A percentile compares a stretch with the other conserved stretches of the same genome.
These are phyloP conservation scores for Yamadazyma epiphylla DNA, from an alignment of 1,139 yeast species.

Conservation along the genomic window DNA sequence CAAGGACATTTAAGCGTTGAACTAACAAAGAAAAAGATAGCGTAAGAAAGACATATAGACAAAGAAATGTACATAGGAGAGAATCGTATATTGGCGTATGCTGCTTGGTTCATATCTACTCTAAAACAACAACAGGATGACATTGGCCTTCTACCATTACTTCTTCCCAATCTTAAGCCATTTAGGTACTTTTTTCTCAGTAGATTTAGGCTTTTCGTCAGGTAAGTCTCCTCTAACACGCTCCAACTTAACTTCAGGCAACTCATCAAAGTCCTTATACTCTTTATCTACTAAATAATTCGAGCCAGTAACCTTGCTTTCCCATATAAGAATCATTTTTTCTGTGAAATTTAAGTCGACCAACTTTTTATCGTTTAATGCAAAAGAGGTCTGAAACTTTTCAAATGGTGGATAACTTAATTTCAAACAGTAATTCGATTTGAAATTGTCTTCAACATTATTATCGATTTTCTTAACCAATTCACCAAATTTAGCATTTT, in stretches of 20 bases:
- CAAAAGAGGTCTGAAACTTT: conserved; percentile 26
- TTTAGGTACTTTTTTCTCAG: conserved; percentile 3
- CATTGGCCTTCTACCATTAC: too few species aligned
- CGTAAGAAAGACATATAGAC: too few species aligned
- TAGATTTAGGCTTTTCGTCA: conserved; percentile 8
- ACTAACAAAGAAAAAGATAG: too few species aligned
- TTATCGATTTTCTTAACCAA: conserved; percentile 35
- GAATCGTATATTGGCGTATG: too few species aligned
- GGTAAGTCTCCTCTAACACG: conserved; percentile 25
- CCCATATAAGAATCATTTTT: conserved; percentile 36
- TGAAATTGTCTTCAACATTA: conserved; percentile 33
- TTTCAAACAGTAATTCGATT: conserved; percentile 30
- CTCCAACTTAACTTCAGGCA: conserved; percentile 41
- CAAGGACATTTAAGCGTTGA: too few species aligned
- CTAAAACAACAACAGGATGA: too few species aligned
- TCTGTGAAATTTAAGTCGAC: conserved; percentile 33
- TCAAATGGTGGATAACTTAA: conserved; percentile 45
- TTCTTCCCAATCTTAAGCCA: conserved; percentile 7
- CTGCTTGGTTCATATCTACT: too few species aligned
- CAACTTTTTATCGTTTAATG: conserved; percentile 27
- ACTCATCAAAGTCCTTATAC: conserved; percentile 23
- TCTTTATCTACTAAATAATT: conserved; percentile 17
- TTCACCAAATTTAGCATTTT: conserved; percentile 33
- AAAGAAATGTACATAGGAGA: too few species aligned
- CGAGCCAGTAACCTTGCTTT: conserved; percentile 20